Percentiles rank a stretch among this genome's conserved stretches.
phyloP scores from a whole-genome alignment of 2,329 filamentous ascomycete species.

The Leptographium wingfieldii region DNA sequence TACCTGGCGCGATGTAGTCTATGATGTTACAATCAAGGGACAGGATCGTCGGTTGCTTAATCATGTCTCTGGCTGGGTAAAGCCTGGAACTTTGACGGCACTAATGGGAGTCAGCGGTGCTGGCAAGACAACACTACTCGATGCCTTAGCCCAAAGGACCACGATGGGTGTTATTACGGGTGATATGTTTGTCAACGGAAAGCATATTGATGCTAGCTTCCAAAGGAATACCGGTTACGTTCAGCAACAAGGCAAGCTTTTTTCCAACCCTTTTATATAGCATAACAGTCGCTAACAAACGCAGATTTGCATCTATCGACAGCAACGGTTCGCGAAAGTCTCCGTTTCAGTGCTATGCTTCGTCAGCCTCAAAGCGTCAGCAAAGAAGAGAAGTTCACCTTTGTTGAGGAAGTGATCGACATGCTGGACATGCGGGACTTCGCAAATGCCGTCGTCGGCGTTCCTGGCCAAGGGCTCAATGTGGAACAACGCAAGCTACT shows the following conservation, averaged over 20 bases:
- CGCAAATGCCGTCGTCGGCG: conserved; percentile 80
- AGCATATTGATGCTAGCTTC: conserved; percentile 65
- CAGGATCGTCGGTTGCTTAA: conserved; percentile 69
- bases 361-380: conserved; percentile 67
- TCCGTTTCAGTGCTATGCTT: conserved; percentile 74
- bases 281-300: background rate
- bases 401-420: conserved; percentile 87
- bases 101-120: conserved; percentile 86
- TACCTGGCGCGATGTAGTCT: conserved; percentile 77
- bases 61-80: conserved; percentile 83
- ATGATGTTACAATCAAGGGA: conserved; percentile 62
- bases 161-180: conserved; percentile 83
- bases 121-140: conserved; percentile 81
- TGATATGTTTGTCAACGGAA: conserved; percentile 59
- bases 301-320: conserved; percentile 66
- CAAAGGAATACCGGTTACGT: conserved; percentile 87
- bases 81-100: conserved; percentile 82
- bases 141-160: conserved; percentile 73
- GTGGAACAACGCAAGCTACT: conserved; percentile 61
- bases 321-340: conserved; percentile 73
- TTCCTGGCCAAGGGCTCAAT: conserved; percentile 75
- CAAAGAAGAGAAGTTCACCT: conserved; percentile 66
- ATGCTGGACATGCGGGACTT: conserved; percentile 83
- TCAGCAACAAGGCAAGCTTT: conserved; percentile 55
- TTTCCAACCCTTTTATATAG: background rate